These are phyloP conservation scores for Nigrograna mackinnonii DNA, from an alignment of 2,329 filamentous ascomycete genomes.

Conservation along the genomic window DNA sequence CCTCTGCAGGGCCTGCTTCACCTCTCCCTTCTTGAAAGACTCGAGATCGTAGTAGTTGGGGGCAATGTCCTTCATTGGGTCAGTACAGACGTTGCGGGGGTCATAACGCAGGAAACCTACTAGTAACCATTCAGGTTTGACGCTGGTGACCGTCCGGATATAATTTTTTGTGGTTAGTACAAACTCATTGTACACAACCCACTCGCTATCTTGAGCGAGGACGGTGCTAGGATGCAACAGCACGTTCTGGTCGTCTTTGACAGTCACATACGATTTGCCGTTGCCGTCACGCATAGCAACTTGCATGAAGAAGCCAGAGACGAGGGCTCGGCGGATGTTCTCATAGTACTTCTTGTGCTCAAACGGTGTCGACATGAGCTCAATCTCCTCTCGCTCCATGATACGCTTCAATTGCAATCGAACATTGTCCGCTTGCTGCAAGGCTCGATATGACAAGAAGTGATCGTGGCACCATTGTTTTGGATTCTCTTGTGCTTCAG, in stretches of 20 bases:
- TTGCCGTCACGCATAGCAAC: conserved; percentile 90
- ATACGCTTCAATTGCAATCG: conserved; percentile 89
- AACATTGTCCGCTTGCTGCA: conserved; percentile 93
- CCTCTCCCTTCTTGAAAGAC: conserved; percentile 81
- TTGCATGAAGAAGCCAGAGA: conserved; percentile 99
- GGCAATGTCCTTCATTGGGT: conserved; percentile 74
- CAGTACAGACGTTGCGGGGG: background rate
- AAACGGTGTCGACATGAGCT: conserved; percentile 86
- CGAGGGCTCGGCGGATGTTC: conserved; percentile 91
- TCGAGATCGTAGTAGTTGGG: conserved; percentile 89
- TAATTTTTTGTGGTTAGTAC: conserved; percentile 98
- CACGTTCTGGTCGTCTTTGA: conserved; percentile 96
- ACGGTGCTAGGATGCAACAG: conserved; percentile 93
- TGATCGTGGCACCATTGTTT: conserved; percentile 98
- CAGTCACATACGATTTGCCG: conserved; percentile 89
- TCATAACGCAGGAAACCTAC: conserved; percentile 54
- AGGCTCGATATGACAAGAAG: conserved; percentile 85
- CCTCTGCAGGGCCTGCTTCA: conserved; percentile 68
- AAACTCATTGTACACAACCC: conserved; percentile 98
- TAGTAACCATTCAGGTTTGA: conserved; percentile 92
- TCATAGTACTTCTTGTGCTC: conserved; percentile 97
- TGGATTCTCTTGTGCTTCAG: conserved; percentile 69
- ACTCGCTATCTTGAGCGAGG: conserved; percentile 84
- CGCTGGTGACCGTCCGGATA: conserved; percentile 88
- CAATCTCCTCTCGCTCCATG: conserved; percentile 90